Conservation (phyloP, 1,284 basidiomycete genomes). For the Takashimella koratensis region DNA sequence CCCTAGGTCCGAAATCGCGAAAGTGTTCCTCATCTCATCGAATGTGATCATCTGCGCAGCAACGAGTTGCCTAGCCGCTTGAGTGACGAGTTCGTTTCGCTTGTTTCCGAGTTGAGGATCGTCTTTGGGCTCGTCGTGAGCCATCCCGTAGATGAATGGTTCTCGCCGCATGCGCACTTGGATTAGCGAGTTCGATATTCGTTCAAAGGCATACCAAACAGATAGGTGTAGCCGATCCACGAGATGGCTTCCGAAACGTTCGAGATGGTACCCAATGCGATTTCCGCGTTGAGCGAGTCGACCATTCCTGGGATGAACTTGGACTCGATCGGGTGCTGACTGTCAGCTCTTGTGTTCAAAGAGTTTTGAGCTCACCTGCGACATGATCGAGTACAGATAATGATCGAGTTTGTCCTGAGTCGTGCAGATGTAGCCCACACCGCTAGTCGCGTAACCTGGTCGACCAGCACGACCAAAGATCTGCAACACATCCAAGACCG, state of each 20-base stretch:
- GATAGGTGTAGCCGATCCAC: slow-evolving; percentile 97
- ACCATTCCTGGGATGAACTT: slow-evolving; percentile 86
- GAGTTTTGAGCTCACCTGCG: slow-evolving; percentile 59
- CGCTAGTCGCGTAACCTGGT: slow-evolving; percentile 90
- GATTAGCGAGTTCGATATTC: background rate
- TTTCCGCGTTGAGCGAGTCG: slow-evolving; percentile 93
- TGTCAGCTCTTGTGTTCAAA: slow-evolving; percentile 1
- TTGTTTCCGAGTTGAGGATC: slow-evolving; percentile 76
- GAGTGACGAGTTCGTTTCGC: slow-evolving; percentile 66
- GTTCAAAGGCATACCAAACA: slow-evolving; percentile 56
- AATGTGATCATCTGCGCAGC: slow-evolving; percentile 79
- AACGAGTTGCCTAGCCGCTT: slow-evolving; percentile 69
- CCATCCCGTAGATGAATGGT: slow-evolving; percentile 85
- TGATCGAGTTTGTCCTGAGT: slow-evolving; percentile 88
- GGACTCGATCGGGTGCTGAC: slow-evolving; percentile 90
- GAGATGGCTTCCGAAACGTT: slow-evolving; percentile 82
- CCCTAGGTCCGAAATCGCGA: slow-evolving; percentile 81
- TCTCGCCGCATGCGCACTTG: slow-evolving; percentile 88
- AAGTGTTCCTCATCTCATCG: slow-evolving; percentile 60
- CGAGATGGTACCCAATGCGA: slow-evolving; percentile 89
- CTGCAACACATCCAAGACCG: slow-evolving; percentile 90
- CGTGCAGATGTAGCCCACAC: slow-evolving; percentile 96
- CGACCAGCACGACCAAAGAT: slow-evolving; percentile 97
- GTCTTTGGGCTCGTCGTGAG: slow-evolving; percentile 65
- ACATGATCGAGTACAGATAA: slow-evolving; percentile 84